phyloP scores from a whole-genome alignment of 345 rosid genomes.

The Aegle marmelos region DNA sequence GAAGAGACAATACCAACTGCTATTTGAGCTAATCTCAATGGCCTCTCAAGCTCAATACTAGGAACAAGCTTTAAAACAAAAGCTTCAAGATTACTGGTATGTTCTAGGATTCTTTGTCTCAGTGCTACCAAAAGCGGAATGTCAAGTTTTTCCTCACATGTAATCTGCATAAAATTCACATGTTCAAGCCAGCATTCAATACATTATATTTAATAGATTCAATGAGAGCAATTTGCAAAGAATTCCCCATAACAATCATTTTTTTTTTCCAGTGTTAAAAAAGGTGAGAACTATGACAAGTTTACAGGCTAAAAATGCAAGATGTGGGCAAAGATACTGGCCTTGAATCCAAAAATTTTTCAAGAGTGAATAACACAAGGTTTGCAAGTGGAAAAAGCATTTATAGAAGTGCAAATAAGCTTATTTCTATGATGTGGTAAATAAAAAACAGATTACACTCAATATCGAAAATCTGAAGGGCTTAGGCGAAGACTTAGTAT shows the following conservation, averaged over 20 bases:
- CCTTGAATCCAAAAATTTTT: not conserved
- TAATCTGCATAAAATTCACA: constrained; percentile 47
- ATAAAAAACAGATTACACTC: not conserved
- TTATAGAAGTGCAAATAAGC: not conserved
- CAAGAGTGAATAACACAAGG: not conserved
- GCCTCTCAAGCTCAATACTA: constrained; percentile 48
- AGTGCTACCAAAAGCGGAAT: constrained; percentile 67
- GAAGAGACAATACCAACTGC: constrained; percentile 75
- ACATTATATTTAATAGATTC: not conserved
- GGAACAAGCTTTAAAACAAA: constrained; percentile 68
- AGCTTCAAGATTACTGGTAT: constrained; percentile 53
- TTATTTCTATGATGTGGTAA: not conserved
- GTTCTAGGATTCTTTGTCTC: constrained; percentile 71
- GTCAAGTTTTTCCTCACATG: constrained; percentile 53
- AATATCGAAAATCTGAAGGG: not conserved
- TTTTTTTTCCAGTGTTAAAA: not conserved
- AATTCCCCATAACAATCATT: not conserved
- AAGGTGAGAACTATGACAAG: not conserved
- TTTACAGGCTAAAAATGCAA: not conserved
- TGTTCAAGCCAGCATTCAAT: not conserved
- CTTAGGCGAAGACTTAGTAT: not conserved
- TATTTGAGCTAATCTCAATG: constrained; percentile 67
- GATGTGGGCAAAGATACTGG: not conserved
- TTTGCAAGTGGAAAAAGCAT: not conserved
- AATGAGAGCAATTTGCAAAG: not conserved